These are phyloP conservation scores for Eucalyptus cladocalyx DNA, from an alignment of 345 rosid genomes.

Conservation along the genomic window DNA sequence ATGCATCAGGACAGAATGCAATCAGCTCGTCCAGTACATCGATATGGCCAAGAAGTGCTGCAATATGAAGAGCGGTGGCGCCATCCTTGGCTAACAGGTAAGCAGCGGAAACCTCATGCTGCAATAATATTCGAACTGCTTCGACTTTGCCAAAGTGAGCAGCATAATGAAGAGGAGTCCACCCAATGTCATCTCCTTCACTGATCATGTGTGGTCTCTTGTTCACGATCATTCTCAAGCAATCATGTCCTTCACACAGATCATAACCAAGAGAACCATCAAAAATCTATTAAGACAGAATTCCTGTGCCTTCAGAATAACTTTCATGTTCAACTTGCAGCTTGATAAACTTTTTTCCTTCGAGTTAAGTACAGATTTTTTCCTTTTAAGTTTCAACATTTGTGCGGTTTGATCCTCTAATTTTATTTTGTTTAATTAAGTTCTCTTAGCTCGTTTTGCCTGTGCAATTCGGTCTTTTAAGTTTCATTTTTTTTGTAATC, in stretches of 20 bases:
- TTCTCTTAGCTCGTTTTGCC: background rate
- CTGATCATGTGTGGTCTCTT: background rate
- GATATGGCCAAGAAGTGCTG: background rate
- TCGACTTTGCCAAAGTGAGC: background rate
- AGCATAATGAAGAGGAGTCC: slow-evolving; percentile 13
- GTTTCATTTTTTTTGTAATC: background rate
- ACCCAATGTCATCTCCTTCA: slow-evolving; percentile 1
- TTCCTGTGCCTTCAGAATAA: background rate
- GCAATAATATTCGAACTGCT: background rate
- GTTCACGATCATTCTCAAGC: background rate
- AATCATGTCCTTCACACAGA: background rate
- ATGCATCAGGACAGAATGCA: background rate
- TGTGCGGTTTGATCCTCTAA: background rate
- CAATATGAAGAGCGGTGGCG: slow-evolving; percentile 7
- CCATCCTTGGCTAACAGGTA: slow-evolving; percentile 5
- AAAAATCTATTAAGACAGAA: background rate
- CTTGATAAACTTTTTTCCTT: background rate
- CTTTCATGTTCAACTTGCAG: background rate
- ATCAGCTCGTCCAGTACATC: background rate
- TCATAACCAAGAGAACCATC: background rate
- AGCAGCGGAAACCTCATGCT: background rate
- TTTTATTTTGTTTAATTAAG: background rate
- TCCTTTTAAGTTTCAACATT: background rate
- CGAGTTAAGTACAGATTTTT: background rate
- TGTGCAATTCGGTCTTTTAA: background rate